phyloP scores from a whole-genome alignment of 495 filamentous ascomycete species.

The Talaromyces liani region DNA sequence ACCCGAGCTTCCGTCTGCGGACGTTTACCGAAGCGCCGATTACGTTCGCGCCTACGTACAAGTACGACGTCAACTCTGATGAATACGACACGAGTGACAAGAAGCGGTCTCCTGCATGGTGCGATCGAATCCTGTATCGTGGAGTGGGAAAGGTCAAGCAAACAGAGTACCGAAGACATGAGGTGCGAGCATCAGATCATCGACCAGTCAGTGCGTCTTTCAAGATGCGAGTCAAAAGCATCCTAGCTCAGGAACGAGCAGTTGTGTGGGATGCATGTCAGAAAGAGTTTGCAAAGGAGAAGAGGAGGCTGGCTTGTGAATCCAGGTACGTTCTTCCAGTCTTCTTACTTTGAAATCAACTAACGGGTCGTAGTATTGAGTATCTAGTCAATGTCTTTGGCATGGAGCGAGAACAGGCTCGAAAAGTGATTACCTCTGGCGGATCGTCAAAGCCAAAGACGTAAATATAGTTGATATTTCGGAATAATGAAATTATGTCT shows the following conservation, averaged over 20 bases:
- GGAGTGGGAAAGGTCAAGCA: conserved; percentile 78
- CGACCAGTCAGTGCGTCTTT: conserved; percentile 85
- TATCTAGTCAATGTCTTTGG: conserved; percentile 48
- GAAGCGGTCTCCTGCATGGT: conserved; percentile 94
- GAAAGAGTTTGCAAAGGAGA: conserved; percentile 61
- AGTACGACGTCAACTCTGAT: conserved; percentile 94
- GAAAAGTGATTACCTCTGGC: conserved; percentile 10
- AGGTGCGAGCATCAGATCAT: conserved; percentile 85
- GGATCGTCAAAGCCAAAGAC: neutral
- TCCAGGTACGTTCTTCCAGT: conserved; percentile 41
- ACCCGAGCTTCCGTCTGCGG: conserved; percentile 79
- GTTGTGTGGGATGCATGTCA: conserved; percentile 63
- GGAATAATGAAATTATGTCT: neutral
- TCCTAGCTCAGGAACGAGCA: conserved; percentile 57
- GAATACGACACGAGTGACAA: conserved; percentile 93
- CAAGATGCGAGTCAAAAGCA: conserved; percentile 71
- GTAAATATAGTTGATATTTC: neutral
- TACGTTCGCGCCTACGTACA: conserved; percentile 91
- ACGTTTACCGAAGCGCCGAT: conserved; percentile 83
- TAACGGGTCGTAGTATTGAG: conserved; percentile 29
- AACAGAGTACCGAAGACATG: conserved; percentile 79
- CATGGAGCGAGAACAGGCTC: conserved; percentile 39
- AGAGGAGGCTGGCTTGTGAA: conserved; percentile 53
- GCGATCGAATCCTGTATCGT: conserved; percentile 84
- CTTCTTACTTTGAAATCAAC: neutral